Base-by-base conservation (phyloP, 148 eudicot species). In the Amaranthus hypochondriacus region DNA sequence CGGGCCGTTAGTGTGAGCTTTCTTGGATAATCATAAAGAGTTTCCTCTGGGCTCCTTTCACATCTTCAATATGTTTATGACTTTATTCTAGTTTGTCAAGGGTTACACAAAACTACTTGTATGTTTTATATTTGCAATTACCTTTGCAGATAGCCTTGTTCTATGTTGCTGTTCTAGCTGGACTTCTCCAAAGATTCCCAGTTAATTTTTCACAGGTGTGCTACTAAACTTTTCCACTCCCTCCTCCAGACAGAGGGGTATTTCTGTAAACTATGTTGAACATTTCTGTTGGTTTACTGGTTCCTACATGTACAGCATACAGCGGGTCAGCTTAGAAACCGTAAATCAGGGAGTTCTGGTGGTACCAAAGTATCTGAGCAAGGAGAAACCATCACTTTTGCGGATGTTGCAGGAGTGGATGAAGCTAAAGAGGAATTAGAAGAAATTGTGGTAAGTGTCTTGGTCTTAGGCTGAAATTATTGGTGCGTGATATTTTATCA, bases 351-450 rank as follows among this genome's bases (percentile, higher is more conserved):
- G 73, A 80, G 77, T 80, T 80, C 97, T 51, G 85, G 95, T 70
- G 91, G 91, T 60, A 71, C 91, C 18, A 88, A 88, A 85, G 96
- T 83, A 62, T 72, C 93, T 73, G 96, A 89, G 75, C 90, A 79
- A 74, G 98, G 91, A 70, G 97, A 94, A 80, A 75, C 75, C 28
- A 73, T 94, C 68, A 94, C 97, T 47, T 94, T 94, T 89, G 91
- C 96, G 48, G 98, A 94, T 77, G 93, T 94, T 77, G 98, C 98
- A 4, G 98, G 98, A 75, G 98, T 94, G 76, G 96, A 94, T 79
- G 98, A 94, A 84, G 98, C 98, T 47, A 94, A 94, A 83, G 98
- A 94, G 80, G 98, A 94, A 87, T 81, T 94, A 76, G 98, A 94
- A 88, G 98, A 94, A 76, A 94, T 94, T 80, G 98, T 94, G 88